Evolutionary conservation across 495 filamentous ascomycete genomes (phyloP).

Genomic region (Talaromyces ruber): DNA sequence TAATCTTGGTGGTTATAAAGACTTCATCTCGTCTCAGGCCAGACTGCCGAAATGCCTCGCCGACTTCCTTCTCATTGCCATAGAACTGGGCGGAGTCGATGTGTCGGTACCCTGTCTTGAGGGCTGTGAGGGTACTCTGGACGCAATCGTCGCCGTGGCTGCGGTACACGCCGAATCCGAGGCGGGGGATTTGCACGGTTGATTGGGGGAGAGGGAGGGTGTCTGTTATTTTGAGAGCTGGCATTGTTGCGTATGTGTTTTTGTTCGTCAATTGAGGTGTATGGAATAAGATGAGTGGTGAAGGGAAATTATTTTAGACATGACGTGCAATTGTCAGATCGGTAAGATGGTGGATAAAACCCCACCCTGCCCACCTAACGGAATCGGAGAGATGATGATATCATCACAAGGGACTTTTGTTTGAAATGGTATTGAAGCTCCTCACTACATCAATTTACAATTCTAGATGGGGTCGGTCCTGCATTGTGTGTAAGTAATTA

Average conservation of each 20-base stretch:
- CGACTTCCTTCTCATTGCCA: constrained; percentile 58
- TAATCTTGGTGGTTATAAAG: constrained; percentile 62
- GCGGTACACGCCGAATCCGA: constrained; percentile 72
- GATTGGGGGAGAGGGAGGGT: constrained; percentile 47
- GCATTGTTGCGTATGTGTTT: constrained; percentile 10
- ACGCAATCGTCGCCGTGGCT: constrained; percentile 42
- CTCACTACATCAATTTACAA: no score
- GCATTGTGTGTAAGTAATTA: neutral
- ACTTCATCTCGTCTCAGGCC: constrained; percentile 47
- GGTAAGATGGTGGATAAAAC: neutral
- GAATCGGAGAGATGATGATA: neutral
- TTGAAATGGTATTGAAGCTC: no score
- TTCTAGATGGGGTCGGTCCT: no score
- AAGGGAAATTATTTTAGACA: neutral
- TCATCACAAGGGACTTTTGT: neutral
- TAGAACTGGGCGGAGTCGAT: constrained; percentile 70
- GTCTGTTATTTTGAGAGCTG: constrained; percentile 39
- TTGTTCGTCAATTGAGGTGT: neutral
- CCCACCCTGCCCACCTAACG: neutral
- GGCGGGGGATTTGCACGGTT: constrained; percentile 45
- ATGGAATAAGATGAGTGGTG: neutral
- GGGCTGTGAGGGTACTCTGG: constrained; percentile 49
- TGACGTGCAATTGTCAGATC: neutral
- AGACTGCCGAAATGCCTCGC: constrained; percentile 48
- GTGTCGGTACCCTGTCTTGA: constrained; percentile 58